Conservation (phyloP, 768 basidiomycete species). For the Gymnopilus dilepis region DNA sequence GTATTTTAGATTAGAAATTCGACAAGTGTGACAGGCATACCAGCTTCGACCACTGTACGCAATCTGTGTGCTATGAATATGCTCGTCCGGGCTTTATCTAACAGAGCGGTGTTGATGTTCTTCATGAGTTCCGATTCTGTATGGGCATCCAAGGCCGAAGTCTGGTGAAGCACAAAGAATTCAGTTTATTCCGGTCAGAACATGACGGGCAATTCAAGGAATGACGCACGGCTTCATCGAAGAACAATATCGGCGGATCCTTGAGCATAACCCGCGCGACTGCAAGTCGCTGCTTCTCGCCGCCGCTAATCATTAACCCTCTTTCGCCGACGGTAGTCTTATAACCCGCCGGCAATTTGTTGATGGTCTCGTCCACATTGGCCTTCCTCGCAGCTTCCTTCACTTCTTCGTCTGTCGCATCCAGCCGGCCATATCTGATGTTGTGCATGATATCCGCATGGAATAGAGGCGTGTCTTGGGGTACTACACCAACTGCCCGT, state of each 20-base stretch:
- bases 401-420: constrained; percentile 91
- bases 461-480: constrained; percentile 98
- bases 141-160: constrained; percentile 93
- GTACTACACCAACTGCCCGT: constrained; percentile 86
- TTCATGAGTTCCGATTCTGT: constrained; percentile 96
- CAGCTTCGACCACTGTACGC: constrained; percentile 90
- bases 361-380: constrained; percentile 83
- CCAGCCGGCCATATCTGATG: constrained; percentile 87
- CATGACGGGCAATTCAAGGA: constrained; percentile 10
- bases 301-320: constrained; percentile 97
- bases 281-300: constrained; percentile 96
- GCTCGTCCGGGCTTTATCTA: constrained; percentile 84
- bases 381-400: constrained; percentile 83
- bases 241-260: constrained; percentile 95
- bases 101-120: constrained; percentile 83
- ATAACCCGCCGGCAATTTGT: constrained; percentile 85
- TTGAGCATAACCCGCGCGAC: constrained; percentile 93
- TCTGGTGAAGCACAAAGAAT: constrained; percentile 49
- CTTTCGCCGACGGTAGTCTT: constrained; percentile 92
- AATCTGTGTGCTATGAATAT: constrained; percentile 97
- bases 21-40: constrained; percentile 42
- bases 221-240: constrained; percentile 90
- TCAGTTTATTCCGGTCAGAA: constrained; percentile 4
- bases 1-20: background rate
- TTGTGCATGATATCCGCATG: constrained; percentile 96